Evolutionary conservation across 306 rosid genomes (phyloP), one percentile per base, ranked within the genome.

Genomic region (Malus sylvestris): DNA sequence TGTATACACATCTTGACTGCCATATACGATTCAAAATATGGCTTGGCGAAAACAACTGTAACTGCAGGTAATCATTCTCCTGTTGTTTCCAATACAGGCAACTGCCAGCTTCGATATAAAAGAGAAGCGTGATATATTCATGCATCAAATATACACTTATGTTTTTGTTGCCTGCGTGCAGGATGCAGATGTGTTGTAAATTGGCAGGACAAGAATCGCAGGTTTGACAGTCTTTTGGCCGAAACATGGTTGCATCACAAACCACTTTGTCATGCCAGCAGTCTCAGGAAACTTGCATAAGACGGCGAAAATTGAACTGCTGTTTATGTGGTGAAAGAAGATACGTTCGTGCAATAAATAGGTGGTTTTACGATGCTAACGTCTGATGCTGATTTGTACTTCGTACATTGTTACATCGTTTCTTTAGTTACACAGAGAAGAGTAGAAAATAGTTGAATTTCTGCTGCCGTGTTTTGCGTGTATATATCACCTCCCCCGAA

Each of bases 131-230:
- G 25, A 15, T 40, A 10, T 7, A 38, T 22, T 59, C 32, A 10
- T 42, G 4, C 7, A 40, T 33, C 14, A 65, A 58, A 38, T 58
- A 25, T 23, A 25, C 8, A 59, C 57, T 25, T 25, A 29, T 61
- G n/a, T 25, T 60, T 66, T 52, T 75, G 23, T 49, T 57, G 76
- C 42, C 82, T 62, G 32, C 40, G 11, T 22, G 40, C 32, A 58
- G 78, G 76, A 44, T 78, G 80, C 84, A 91, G 88, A 85, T 32
- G 80, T 74, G 87, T 49, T 76, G 86, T 77, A 78, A 72, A 80
- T 67, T 74, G 85, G 73, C 35, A 78, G 13, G 80, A 66, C 82
- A 70, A 75, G 81, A 76, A 60, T 74, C 80, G 61, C 29, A 70
- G 65, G 65, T 74, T 81, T 55, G 72, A 29, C 40, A 44, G 72